Evolutionary conservation across 129 eudicot genomes (phyloP), one percentile per base, ranked within the genome.

Genomic region (Escallonia herrerae): DNA sequence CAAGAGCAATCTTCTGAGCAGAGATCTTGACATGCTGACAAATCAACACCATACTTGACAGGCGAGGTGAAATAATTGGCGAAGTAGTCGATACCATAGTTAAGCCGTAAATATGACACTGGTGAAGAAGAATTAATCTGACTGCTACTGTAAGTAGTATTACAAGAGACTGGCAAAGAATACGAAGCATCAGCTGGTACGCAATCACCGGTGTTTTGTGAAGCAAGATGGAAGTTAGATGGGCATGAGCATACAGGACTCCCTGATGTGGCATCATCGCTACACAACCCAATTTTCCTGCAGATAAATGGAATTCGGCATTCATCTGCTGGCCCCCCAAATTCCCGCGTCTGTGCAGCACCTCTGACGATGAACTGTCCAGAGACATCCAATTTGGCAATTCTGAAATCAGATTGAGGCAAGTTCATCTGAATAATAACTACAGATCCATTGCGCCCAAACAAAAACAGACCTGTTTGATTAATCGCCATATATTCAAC

Each of bases 231-330:
- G 60, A 90, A 87, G 15, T 81, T 74, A 7, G 76, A 66, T 0
- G 97, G 95, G 61, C 97, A 90, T 3, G 87, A 79, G 74, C 97
- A 90, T 6, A 50, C 65, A 41, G 78, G 86, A 58, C 22, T 54
- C 60, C 62, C 58, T 50, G 70, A 55, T 15, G 73, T 40, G 50
- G 70, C 45, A 66, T 66, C 71, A 22, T 33, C 53, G 5, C 71
- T 64, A 46, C 97, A 90, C 15, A 90, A 60, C 2, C 95, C 97
- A 9, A 84, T 67, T 37, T 67, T 76, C 8, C 90, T 79, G 39
- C 97, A 90, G 6, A 73, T 15, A 46, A 15, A 75, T 43, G 97
- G 85, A 53, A 66, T 56, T 42, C 74, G 72, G 62, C 97, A 90
- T 5, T 63, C 49, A 49, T 84, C 84, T 14, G 39, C 72, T 41